Conservation (phyloP, 108 stramenopile genomes). For the Schizochytrium sp. region DNA sequence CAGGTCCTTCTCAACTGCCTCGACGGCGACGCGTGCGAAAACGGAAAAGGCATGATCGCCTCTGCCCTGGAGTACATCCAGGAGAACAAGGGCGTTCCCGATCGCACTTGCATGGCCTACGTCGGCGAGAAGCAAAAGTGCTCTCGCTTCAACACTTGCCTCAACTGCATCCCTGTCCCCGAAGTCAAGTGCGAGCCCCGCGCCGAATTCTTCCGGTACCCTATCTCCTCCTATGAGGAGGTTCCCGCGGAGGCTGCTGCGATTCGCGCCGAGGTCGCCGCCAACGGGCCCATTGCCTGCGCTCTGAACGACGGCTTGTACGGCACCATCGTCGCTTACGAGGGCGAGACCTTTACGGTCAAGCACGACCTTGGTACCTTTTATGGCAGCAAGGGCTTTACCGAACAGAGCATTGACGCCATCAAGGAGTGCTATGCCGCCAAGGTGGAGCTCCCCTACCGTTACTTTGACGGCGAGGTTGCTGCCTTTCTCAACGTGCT, state of each 20-base stretch:
- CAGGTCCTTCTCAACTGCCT: constrained; percentile 11
- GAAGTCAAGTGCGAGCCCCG: constrained; percentile 1
- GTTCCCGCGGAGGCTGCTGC: not conserved
- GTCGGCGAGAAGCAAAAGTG: constrained; percentile 15
- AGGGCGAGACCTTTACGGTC: not conserved
- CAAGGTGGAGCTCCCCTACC: not conserved
- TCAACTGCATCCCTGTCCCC: not conserved
- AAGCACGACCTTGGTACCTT: not conserved
- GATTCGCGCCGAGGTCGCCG: not conserved
- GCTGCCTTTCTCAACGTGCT: not conserved
- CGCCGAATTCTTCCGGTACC: not conserved
- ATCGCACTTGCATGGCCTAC: constrained; percentile 3
- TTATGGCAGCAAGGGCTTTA: not conserved
- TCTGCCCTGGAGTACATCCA: not conserved
- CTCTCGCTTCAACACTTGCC: not conserved
- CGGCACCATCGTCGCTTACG: not conserved
- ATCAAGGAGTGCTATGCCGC: not conserved
- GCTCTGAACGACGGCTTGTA: not conserved
- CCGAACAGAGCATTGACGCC: not conserved
- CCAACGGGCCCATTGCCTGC: not conserved
- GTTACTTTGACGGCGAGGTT: not conserved
- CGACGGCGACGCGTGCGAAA: not conserved
- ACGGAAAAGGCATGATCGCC: not conserved
- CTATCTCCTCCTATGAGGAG: not conserved
- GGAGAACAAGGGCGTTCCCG: not conserved